A percentile compares a stretch with the other conserved stretches of the same genome.
Conservation (phyloP, 2,329 filamentous ascomycete genomes). For the Clonostachys rosea region DNA sequence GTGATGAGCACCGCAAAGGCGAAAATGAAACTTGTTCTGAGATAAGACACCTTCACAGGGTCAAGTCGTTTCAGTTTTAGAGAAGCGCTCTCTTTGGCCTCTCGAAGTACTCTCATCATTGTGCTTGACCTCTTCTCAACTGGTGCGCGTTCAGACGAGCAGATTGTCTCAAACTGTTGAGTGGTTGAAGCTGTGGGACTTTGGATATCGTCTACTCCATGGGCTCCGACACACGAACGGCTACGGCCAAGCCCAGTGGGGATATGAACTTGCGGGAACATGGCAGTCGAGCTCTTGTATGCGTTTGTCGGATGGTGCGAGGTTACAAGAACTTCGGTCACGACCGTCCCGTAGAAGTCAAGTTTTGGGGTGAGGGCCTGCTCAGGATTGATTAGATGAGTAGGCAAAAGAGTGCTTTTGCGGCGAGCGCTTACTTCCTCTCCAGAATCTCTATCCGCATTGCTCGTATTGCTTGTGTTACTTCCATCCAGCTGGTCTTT, state of each 20-base stretch:
- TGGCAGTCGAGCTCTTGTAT: neutral
- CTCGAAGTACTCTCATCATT: conserved; percentile 13
- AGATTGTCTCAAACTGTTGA: conserved; percentile 19
- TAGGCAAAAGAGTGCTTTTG: conserved; percentile 6
- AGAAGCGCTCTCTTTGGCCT: conserved; percentile 18
- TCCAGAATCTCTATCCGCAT: conserved; percentile 19
- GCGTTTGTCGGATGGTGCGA: conserved; percentile 9
- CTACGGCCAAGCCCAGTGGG: conserved; percentile 4
- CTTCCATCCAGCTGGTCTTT: conserved; percentile 12
- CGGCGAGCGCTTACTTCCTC: conserved; percentile 8
- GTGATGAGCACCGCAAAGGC: conserved; percentile 54
- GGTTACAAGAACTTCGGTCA: conserved; percentile 44
- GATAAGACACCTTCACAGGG: conserved; percentile 54
- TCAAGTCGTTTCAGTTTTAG: conserved; percentile 31
- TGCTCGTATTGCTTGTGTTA: conserved; percentile 16
- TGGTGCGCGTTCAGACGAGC: conserved; percentile 14
- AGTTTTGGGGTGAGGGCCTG: conserved; percentile 17
- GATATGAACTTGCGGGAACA: conserved; percentile 5
- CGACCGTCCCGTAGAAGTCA: conserved; percentile 38
- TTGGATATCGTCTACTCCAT: conserved; percentile 3
- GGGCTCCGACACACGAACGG: too few species aligned
- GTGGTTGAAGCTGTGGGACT: conserved; percentile 1
- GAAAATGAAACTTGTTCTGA: conserved; percentile 57
- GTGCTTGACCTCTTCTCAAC: conserved; percentile 1
- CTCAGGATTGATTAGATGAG: neutral